Base-by-base conservation (phyloP, 805 yeast species). In the Wickerhamiella occidentalis region DNA sequence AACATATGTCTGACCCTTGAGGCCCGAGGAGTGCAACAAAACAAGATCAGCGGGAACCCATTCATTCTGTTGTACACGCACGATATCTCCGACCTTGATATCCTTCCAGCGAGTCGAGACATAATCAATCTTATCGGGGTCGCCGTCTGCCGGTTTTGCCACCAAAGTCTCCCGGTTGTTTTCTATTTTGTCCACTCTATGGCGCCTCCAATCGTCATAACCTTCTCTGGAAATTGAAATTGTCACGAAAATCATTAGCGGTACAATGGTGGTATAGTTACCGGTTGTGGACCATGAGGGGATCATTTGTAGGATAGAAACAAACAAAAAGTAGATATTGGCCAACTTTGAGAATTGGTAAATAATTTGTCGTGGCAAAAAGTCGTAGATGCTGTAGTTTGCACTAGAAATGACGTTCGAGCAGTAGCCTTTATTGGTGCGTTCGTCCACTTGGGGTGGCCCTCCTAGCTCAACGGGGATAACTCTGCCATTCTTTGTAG, bases 201-300 rank as follows among this genome's bases (percentile, higher is more conserved):
- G 96, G 56, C 98, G 74, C 60, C 83, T 75, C 73, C 81, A 80
- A 66, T 92, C 98, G 64, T 92, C 98, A 64, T 73, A 88, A 0
- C 94, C 98, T 67, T 92, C 98, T 56, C 97, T 75, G 7, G 82
- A 76, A 66, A 90, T 87, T 0, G 97, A 85, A 23, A 92, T 84
- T 6, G 85, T 71, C 67, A 92, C 85, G 64, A 92, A 92, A 5
- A 92, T 75, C 64, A 80, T 68, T 51, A 92, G 70, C 1, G 98
- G 97, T 37, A 88, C 74, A 57, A 92, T 90, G 1, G 98, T 92
- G 3, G 97, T 92, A 61, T 79, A 86, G 11, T 87, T 82, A 52
- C 97, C 98, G 0, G 98, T 92, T 5, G 98, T 86, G 1, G 96
- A 85, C 96, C 96, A 92, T 2, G 87, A 78, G 0, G 98, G 97